phyloP scores from a whole-genome alignment of 192 early-diverging fungal species.

The Coemansia sp. region DNA sequence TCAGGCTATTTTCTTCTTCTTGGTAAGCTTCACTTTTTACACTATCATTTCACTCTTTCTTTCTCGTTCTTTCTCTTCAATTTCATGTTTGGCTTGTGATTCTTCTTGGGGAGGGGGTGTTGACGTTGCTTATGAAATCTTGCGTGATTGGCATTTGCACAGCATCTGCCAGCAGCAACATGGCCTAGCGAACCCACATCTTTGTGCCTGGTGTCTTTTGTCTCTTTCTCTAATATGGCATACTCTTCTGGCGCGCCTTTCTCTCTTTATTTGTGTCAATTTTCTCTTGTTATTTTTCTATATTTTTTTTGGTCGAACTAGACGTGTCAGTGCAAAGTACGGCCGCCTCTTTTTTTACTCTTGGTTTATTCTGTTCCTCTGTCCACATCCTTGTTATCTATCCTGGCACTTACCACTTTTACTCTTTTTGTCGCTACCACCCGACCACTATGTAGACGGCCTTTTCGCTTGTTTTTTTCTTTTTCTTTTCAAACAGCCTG shows the following conservation, averaged over 20 bases:
- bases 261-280: not conserved
- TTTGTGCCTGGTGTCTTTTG: constrained; percentile 4
- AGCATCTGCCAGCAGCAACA: constrained; percentile 1
- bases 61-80: constrained; percentile 1
- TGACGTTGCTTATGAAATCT: not conserved
- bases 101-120: not conserved
- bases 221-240: not conserved
- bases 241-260: not conserved
- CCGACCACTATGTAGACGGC: constrained; percentile 10
- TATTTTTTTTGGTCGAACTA: constrained; percentile 2
- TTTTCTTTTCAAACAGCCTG: not conserved
- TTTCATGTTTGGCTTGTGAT: constrained; percentile 2
- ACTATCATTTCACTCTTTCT: constrained; percentile 3
- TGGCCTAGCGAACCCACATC: constrained; percentile 1
- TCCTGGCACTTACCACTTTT: not conserved
- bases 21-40: constrained; percentile 31
- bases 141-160: not conserved
- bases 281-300: not conserved
- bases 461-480: not conserved
- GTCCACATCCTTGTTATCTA: not conserved
- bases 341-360: not conserved
- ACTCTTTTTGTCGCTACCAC: not conserved
- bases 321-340: constrained; percentile 11
- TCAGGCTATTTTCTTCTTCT: constrained; percentile 22
- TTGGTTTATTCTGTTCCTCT: not conserved